These are phyloP conservation scores for Amorphotheca resinae DNA, from an alignment of 495 filamentous ascomycete genomes.

Conservation along the genomic window DNA sequence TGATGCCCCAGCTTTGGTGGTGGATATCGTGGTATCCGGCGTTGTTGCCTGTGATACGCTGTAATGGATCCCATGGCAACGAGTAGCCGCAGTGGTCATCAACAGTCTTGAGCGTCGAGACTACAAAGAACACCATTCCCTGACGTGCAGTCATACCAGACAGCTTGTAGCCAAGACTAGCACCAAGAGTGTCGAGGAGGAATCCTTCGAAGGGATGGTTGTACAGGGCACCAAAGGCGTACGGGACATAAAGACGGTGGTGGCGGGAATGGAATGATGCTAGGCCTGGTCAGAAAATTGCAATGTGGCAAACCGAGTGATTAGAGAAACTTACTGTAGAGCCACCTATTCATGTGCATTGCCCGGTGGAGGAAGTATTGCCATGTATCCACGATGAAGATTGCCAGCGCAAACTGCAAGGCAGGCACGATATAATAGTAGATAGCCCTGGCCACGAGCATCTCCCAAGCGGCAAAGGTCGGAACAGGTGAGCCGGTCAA, in stretches of 20 bases:
- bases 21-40: slow-evolving; percentile 94
- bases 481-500: slow-evolving; percentile 31
- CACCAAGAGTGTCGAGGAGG: slow-evolving; percentile 79
- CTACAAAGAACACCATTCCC: slow-evolving; percentile 73
- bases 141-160: slow-evolving; percentile 67
- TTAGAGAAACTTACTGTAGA: slow-evolving; percentile 55
- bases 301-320: not conserved
- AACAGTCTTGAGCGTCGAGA: slow-evolving; percentile 85
- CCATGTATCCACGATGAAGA: slow-evolving; percentile 79
- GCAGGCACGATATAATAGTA: slow-evolving; percentile 70
- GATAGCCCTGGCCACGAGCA: slow-evolving; percentile 54
- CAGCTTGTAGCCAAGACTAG: slow-evolving; percentile 66
- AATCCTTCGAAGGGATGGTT: slow-evolving; percentile 93
- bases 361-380: slow-evolving; percentile 91
- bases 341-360: slow-evolving; percentile 92
- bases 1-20: slow-evolving; percentile 98
- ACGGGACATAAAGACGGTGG: slow-evolving; percentile 92
- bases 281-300: slow-evolving; percentile 23
- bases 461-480: slow-evolving; percentile 63
- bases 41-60: slow-evolving; percentile 84
- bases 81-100: slow-evolving; percentile 94
- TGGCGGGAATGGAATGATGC: slow-evolving; percentile 86
- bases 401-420: slow-evolving; percentile 59
- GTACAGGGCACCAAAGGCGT: slow-evolving; percentile 93
- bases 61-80: slow-evolving; percentile 91